These are phyloP conservation scores for Microcyclospora tardicrescens DNA, from an alignment of 2,329 filamentous ascomycete species.

Conservation along the genomic window DNA sequence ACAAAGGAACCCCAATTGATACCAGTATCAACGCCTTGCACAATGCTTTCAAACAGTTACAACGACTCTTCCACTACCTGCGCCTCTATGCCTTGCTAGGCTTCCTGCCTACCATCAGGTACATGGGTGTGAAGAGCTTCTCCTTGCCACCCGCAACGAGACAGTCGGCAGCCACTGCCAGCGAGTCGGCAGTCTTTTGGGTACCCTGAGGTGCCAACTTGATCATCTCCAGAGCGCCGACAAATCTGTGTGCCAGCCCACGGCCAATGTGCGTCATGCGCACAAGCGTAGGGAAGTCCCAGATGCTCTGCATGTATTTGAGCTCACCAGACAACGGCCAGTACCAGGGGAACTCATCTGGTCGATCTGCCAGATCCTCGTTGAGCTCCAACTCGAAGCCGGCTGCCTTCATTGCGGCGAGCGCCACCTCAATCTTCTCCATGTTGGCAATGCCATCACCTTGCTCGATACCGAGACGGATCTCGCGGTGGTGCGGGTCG, in stretches of 20 bases:
- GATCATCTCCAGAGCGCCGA: constrained; percentile 62
- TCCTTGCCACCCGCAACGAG: constrained; percentile 75
- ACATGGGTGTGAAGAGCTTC: constrained; percentile 98
- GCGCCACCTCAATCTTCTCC: constrained; percentile 70
- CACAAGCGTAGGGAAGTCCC: constrained; percentile 69
- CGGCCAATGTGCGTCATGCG: constrained; percentile 84
- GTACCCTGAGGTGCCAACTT: constrained; percentile 68
- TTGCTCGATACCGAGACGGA: constrained; percentile 87
- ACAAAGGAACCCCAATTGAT: too few species aligned
- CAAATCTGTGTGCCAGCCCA: constrained; percentile 58
- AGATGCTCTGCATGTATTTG: constrained; percentile 65
- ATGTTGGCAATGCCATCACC: constrained; percentile 97
- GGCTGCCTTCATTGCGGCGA: constrained; percentile 71
- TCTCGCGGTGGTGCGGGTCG: constrained; percentile 73
- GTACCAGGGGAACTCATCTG: constrained; percentile 77
- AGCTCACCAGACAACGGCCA: constrained; percentile 80
- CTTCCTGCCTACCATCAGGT: constrained; percentile 89
- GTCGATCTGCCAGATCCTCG: constrained; percentile 72
- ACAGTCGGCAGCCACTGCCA: constrained; percentile 69
- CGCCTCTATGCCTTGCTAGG: constrained; percentile 30
- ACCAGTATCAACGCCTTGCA: too few species aligned
- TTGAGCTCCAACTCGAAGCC: constrained; percentile 74
- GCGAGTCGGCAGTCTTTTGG: constrained; percentile 85
- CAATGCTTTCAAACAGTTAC: too few species aligned
- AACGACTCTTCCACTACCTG: not conserved